A percentile compares a stretch with the other conserved stretches of the same genome.
phyloP scores from a whole-genome alignment of 495 filamentous ascomycete species.

The Pyrenula aspistea region DNA sequence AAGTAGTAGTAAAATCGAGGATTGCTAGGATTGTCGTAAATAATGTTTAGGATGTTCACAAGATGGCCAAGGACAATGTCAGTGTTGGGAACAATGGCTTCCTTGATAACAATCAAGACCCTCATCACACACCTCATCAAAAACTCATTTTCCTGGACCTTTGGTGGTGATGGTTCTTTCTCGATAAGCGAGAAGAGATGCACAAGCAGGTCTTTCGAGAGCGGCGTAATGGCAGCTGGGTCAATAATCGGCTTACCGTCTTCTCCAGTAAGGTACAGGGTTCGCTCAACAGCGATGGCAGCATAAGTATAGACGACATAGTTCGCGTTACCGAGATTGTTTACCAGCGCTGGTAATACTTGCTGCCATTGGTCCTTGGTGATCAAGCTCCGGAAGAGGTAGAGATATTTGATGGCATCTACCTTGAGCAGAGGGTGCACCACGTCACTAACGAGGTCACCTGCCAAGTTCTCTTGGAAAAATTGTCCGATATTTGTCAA shows the following conservation, averaged over 20 bases:
- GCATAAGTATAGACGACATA: constrained; percentile 97
- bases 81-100: constrained; percentile 54
- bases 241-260: constrained; percentile 64
- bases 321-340: constrained; percentile 73
- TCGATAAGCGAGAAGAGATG: constrained; percentile 91
- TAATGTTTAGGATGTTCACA: constrained; percentile 76
- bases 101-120: constrained; percentile 82
- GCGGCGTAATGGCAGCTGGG: constrained; percentile 56
- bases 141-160: constrained; percentile 98
- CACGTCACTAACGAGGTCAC: constrained; percentile 57
- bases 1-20: constrained; percentile 97
- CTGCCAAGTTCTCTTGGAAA: constrained; percentile 80
- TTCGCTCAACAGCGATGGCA: constrained; percentile 84
- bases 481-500: constrained; percentile 81
- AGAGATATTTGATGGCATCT: constrained; percentile 93
- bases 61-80: constrained; percentile 67
- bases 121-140: constrained; percentile 97
- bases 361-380: constrained; percentile 78
- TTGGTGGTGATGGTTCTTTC: constrained; percentile 65
- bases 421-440: constrained; percentile 84
- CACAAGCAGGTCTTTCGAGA: constrained; percentile 74
- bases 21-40: constrained; percentile 88
- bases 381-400: constrained; percentile 84
- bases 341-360: constrained; percentile 79
- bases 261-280: constrained; percentile 66